These are phyloP conservation scores for Schoenoplectus triqueter DNA, from an alignment of 202 grass and related monocot species.

Conservation along the genomic window DNA sequence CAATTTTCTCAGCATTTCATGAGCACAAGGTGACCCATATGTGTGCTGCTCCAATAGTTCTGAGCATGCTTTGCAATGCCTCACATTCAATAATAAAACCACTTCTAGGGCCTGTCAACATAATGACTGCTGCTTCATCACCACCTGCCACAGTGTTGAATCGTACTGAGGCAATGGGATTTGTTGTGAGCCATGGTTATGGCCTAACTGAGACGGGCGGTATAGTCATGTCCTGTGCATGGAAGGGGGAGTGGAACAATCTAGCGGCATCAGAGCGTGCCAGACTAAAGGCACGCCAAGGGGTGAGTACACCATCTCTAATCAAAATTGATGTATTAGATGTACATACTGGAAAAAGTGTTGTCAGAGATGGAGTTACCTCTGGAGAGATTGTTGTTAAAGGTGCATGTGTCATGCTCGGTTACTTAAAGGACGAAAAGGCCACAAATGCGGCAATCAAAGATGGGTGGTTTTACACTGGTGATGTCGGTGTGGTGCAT, in stretches of 20 bases:
- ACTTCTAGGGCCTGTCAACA: constrained; percentile 44
- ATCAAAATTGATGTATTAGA: constrained; percentile 58
- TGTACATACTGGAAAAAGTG: constrained; percentile 48
- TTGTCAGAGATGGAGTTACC: constrained; percentile 47
- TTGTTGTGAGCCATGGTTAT: constrained; percentile 69
- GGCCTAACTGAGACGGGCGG: constrained; percentile 75
- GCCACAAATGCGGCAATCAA: constrained; percentile 51
- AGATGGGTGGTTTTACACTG: constrained; percentile 86
- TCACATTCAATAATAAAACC: constrained; percentile 36
- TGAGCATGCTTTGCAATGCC: constrained; percentile 83
- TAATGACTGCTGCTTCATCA: constrained; percentile 74
- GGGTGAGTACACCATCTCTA: constrained; percentile 53
- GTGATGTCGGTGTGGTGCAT: constrained; percentile 88
- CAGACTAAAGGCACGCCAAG: constrained; percentile 68
- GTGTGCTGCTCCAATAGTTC: constrained; percentile 74
- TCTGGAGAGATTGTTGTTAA: constrained; percentile 76
- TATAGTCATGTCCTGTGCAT: constrained; percentile 57
- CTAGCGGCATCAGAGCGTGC: constrained; percentile 63
- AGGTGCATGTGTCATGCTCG: constrained; percentile 65
- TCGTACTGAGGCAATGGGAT: constrained; percentile 61
- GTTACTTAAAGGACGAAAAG: constrained; percentile 57
- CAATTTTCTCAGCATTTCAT: constrained; percentile 55
- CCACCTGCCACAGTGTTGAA: constrained; percentile 67
- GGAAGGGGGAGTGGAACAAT: constrained; percentile 70
- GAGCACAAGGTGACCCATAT: constrained; percentile 57